Percentiles rank a stretch among this genome's conserved stretches.
phyloP scores from a whole-genome alignment of 2,329 filamentous ascomycete species.

The Paecilomyces dactylethromorphus region DNA sequence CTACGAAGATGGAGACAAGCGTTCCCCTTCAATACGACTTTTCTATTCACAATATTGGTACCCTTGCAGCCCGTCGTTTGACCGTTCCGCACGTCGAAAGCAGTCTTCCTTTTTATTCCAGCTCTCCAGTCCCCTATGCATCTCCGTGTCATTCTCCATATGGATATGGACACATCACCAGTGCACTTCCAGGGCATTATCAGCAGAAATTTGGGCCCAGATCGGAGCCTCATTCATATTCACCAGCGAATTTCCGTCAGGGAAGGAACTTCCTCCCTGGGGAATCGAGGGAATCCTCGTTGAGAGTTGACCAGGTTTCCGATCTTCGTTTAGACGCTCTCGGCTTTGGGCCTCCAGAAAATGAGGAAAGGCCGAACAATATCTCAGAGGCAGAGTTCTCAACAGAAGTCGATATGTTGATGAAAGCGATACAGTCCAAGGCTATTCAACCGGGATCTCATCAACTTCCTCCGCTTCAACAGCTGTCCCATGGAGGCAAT shows the following conservation, averaged over 20 bases:
- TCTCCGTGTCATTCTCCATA: slow-evolving; percentile 29
- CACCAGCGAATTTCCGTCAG: slow-evolving; percentile 30
- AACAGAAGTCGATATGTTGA: slow-evolving; percentile 80
- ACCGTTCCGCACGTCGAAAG: slow-evolving; percentile 27
- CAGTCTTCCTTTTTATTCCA: slow-evolving; percentile 31
- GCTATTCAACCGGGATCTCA: slow-evolving; percentile 23
- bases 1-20: slow-evolving; percentile 30
- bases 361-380: not conserved
- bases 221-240: slow-evolving; percentile 20
- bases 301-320: slow-evolving; percentile 8
- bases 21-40: slow-evolving; percentile 36
- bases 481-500: slow-evolving; percentile 19
- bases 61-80: slow-evolving; percentile 29
- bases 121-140: slow-evolving; percentile 29
- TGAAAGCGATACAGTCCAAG: slow-evolving; percentile 79
- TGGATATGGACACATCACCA: slow-evolving; percentile 27
- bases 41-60: slow-evolving; percentile 29
- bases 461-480: slow-evolving; percentile 24
- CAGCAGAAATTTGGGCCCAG: slow-evolving; percentile 27
- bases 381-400: slow-evolving; percentile 55
- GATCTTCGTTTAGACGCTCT: not conserved
- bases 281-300: slow-evolving; percentile 10
- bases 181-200: slow-evolving; percentile 23
- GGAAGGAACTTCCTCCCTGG: slow-evolving; percentile 31
- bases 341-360: not conserved